Conservation (phyloP, 352 stramenopile species). For the Globisporangium camurandrum region DNA sequence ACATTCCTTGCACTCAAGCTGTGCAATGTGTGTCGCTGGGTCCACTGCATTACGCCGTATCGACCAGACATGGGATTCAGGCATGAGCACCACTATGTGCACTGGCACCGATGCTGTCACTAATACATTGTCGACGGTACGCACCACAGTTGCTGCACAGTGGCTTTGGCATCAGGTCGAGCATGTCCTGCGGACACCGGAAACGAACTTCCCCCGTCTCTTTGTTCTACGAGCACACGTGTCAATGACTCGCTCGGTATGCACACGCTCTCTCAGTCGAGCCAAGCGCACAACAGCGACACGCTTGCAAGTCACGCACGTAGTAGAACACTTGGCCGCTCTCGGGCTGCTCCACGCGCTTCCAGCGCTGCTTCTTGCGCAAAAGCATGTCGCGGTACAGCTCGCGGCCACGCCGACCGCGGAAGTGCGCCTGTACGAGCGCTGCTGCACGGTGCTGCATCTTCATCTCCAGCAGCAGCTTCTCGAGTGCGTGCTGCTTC, state of each 20-base stretch:
- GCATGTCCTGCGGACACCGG: conserved; percentile 84
- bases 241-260: not conserved
- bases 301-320: conserved; percentile 22
- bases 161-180: conserved; percentile 86
- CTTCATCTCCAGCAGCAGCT: conserved; percentile 34
- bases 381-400: conserved; percentile 41
- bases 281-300: too few relatives aligned
- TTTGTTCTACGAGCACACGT: conserved; percentile 60
- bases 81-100: not conserved
- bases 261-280: too few relatives aligned
- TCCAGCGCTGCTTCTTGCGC: conserved; percentile 85
- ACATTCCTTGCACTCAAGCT: conserved; percentile 87
- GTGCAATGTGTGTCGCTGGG: conserved; percentile 26
- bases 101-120: too few relatives aligned
- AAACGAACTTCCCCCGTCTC: conserved; percentile 89
- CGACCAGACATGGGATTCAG: not conserved
- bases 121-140: too few relatives aligned
- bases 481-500: conserved; percentile 31
- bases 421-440: conserved; percentile 65
- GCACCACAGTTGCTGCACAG: conserved; percentile 87
- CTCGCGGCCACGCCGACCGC: conserved; percentile 61
- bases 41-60: conserved; percentile 1
- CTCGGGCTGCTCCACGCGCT: conserved; percentile 81
- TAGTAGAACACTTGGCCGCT: conserved; percentile 87
- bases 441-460: conserved; percentile 63